phyloP scores from a whole-genome alignment of 768 basidiomycete genomes.

The Lanmaoa pseudosensibilis region DNA sequence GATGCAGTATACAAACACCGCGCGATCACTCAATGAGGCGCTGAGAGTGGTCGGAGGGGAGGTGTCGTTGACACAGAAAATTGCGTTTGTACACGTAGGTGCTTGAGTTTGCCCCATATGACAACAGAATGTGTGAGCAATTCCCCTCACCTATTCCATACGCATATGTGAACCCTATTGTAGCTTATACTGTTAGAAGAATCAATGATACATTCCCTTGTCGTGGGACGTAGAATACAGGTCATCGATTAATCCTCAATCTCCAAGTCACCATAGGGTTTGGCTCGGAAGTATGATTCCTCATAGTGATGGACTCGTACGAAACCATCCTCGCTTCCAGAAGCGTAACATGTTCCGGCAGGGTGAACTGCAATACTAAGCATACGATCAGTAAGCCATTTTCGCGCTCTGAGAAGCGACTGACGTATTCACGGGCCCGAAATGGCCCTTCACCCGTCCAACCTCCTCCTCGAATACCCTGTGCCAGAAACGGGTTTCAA shows the following conservation, averaged over 20 bases:
- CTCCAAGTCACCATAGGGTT: slow-evolving; percentile 90
- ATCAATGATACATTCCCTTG: slow-evolving; percentile 8
- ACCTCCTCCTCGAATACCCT: slow-evolving; percentile 96
- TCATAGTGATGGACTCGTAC: slow-evolving; percentile 91
- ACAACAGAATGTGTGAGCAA: neutral
- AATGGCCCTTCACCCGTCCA: slow-evolving; percentile 96
- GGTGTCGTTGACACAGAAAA: slow-evolving; percentile 25
- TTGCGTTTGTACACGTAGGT: slow-evolving; percentile 32
- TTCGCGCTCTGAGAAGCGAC: slow-evolving; percentile 33
- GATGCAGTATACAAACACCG: slow-evolving; percentile 17
- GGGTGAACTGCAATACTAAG: slow-evolving; percentile 90
- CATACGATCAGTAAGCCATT: slow-evolving; percentile 3
- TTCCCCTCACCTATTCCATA: neutral
- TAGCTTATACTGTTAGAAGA: neutral
- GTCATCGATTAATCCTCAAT: slow-evolving; percentile 50
- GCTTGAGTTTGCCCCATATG: slow-evolving; percentile 11
- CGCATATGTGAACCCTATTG: neutral
- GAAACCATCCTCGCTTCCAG: slow-evolving; percentile 96
- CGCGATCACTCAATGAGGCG: slow-evolving; percentile 20
- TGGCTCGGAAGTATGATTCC: slow-evolving; percentile 88
- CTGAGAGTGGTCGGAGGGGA: slow-evolving; percentile 11
- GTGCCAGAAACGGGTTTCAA: slow-evolving; percentile 99
- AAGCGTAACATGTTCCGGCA: slow-evolving; percentile 82
- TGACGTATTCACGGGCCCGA: slow-evolving; percentile 94
- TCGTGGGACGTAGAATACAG: slow-evolving; percentile 8